These are phyloP conservation scores for Saitozyma sp. DNA, from an alignment of 768 basidiomycete species.

Conservation along the genomic window DNA sequence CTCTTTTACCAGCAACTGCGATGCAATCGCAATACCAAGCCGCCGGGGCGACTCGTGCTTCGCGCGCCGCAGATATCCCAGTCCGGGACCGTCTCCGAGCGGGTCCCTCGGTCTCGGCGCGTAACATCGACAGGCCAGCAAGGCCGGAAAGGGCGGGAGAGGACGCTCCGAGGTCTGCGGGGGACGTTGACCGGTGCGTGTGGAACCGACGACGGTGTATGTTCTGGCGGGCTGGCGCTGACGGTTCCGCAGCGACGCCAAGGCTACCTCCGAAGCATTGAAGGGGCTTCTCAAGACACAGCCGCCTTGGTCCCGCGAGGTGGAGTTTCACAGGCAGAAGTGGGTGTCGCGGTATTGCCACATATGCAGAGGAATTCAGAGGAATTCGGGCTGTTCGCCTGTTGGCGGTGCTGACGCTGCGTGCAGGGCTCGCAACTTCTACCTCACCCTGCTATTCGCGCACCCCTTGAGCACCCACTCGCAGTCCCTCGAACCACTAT, in stretches of 20 bases:
- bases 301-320: conserved; percentile 79
- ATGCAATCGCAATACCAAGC: no score
- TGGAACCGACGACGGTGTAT: no score
- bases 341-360: conserved; percentile 53
- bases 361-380: neutral
- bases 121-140: no score
- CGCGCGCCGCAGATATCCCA: no score
- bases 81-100: no score
- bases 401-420: conserved; percentile 1
- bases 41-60: no score
- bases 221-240: no score
- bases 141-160: no score
- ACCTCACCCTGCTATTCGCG: conserved; percentile 33
- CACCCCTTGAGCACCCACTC: conserved; percentile 39
- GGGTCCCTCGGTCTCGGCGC: no score
- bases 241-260: conserved; percentile 66
- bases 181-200: no score
- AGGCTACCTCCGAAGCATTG: conserved; percentile 68
- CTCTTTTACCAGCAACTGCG: no score
- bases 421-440: conserved; percentile 27
- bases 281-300: conserved; percentile 67
- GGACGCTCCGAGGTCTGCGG: no score
- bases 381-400: neutral
- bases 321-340: conserved; percentile 85
- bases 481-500: conserved; percentile 47